Evolutionary conservation across 176 grass and related monocot species (phyloP).

Genomic region (Paspalum notatum): DNA sequence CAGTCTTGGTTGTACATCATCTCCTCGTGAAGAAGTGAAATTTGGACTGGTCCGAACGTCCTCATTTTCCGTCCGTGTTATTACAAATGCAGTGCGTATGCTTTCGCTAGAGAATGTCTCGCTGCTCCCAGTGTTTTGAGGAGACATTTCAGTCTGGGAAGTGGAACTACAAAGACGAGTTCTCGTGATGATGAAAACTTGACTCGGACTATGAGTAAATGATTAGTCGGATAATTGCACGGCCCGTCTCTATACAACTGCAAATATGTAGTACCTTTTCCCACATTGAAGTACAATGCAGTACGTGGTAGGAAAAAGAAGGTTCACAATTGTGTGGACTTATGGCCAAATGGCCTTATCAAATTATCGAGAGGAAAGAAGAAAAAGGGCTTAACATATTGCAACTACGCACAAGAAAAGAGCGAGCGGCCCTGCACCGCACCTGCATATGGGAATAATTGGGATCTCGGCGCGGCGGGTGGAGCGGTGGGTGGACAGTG

Average conservation of each 20-base stretch:
- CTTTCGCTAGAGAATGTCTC: not conserved
- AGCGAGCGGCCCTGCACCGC: not conserved
- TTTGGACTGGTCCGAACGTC: slow-evolving; percentile 3
- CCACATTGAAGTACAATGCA: not conserved
- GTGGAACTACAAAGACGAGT: not conserved
- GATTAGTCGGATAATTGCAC: not conserved
- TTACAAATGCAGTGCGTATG: not conserved
- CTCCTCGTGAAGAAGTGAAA: not conserved
- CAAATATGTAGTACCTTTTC: too few relatives aligned
- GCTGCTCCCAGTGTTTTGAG: not conserved
- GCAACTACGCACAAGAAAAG: not conserved
- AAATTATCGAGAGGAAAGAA: too few relatives aligned
- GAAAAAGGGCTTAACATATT: not conserved
- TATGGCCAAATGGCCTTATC: not conserved
- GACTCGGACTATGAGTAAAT: too few relatives aligned
- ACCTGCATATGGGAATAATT: not conserved
- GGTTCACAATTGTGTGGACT: not conserved
- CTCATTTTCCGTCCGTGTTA: not conserved
- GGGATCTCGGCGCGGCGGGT: not conserved
- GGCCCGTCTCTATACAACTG: not conserved
- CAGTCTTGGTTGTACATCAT: slow-evolving; percentile 35
- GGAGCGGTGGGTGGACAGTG: not conserved
- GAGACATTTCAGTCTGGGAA: not conserved
- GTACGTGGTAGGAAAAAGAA: not conserved
- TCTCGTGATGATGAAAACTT: too few relatives aligned